Base-by-base conservation (phyloP, 1,284 basidiomycete species). In the Pisolithus thermaeus region DNA sequence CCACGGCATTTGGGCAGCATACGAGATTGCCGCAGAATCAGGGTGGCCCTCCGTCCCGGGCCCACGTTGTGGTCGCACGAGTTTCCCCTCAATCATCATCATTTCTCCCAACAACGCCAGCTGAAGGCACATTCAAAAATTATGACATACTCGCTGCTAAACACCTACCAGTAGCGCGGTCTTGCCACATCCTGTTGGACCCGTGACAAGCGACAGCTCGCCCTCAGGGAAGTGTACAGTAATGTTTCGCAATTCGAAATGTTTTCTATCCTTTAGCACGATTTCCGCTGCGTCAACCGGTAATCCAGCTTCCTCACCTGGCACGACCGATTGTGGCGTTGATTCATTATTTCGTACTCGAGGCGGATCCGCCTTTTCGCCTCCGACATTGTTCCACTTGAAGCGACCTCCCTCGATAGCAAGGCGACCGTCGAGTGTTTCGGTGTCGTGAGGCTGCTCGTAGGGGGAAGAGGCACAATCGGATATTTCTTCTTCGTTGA, bases 401-500 rank as follows among this genome's bases (percentile, higher is more conserved):
- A 87, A 79, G 11, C 75, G 72, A 6, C 80, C 85, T 22, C 73
- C 68, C 39, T 77, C 65, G 50, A 86, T 78, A 0, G 76, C 80
- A 50, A 87, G 73, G 28, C 70, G 68, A 4, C 68, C 66, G 2
- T 56, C 60, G 30, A 64, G 61, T 18, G 46, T 40, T 5, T 43
- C 54, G 14, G 56, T 49, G 0, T 65, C 54, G 22, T 59, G 56
- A 11, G 58, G 58, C 4, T 65, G 60, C 45, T 65, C 66, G 61
- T 86, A 87, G 42, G 89, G 67, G 0, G 80, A 77, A 0, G 83
- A 86, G 0, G 87, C 84, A 68, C 84, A 84, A 12, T 77, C 79
- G 0, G 80, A 73, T 3, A 91, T 86, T 66, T 95, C 93, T 42
- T 90, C 89, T 66, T 95, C 92, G 5, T 77, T 76, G 9, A 96